Evolutionary conservation across 2,329 filamentous ascomycete genomes (phyloP).

Genomic region (Stagonosporopsis chrysanthemi): DNA sequence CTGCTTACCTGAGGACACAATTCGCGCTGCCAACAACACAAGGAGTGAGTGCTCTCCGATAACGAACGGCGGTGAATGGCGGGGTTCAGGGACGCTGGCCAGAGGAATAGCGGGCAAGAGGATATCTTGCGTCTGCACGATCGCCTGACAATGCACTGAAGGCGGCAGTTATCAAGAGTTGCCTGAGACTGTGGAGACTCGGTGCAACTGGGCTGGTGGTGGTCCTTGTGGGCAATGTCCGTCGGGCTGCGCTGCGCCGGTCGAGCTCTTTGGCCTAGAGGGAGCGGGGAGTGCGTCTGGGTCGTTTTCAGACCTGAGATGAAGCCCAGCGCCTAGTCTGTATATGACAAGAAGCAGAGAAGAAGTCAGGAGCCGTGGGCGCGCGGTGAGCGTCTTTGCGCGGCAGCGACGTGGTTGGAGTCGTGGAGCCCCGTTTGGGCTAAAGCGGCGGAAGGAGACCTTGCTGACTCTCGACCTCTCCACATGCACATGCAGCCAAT

Average conservation of each 20-base stretch:
- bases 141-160: not conserved
- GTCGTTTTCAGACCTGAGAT: conserved; percentile 21
- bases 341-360: conserved; percentile 12
- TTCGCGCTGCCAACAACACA: conserved; percentile 29
- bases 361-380: conserved; percentile 7
- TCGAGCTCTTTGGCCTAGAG: conserved; percentile 19
- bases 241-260: conserved; percentile 29
- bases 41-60: conserved; percentile 20
- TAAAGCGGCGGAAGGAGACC: conserved; percentile 27
- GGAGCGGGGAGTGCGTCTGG: conserved; percentile 8
- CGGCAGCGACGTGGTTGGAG: conserved; percentile 27
- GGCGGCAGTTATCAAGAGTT: conserved; percentile 5
- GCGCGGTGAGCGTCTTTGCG: conserved; percentile 18
- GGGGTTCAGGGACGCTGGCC: conserved; percentile 29
- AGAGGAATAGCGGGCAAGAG: conserved; percentile 11
- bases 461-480: conserved; percentile 17
- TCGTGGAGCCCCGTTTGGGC: conserved; percentile 28
- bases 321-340: conserved; percentile 15
- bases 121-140: conserved; percentile 20
- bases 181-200: conserved; percentile 1
- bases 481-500: conserved; percentile 25
- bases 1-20: conserved; percentile 37
- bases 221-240: conserved; percentile 26
- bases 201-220: conserved; percentile 3
- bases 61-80: conserved; percentile 37